A percentile compares a stretch with the other conserved stretches of the same genome.
These are phyloP conservation scores for Colletotrichum destructivum DNA, from an alignment of 2,329 filamentous ascomycete genomes.

Conservation along the genomic window DNA sequence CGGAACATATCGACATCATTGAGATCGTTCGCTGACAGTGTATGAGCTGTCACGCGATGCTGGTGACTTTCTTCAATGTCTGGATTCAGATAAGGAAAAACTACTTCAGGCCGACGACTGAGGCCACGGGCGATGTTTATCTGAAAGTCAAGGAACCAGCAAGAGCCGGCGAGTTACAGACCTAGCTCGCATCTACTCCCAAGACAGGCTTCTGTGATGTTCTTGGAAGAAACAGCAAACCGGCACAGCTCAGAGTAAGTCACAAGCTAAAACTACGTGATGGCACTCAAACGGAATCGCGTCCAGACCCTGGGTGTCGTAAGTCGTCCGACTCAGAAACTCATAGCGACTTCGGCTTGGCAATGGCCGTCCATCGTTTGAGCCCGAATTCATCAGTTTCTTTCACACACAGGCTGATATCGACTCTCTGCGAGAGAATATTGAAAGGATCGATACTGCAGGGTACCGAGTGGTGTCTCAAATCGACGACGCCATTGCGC, in stretches of 20 bases:
- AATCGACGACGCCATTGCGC: conserved; percentile 53
- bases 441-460: conserved; percentile 55
- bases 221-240: conserved; percentile 41
- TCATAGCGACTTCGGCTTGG: not conserved
- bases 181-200: conserved; percentile 57
- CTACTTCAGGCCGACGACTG: conserved; percentile 56
- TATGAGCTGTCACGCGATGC: conserved; percentile 48
- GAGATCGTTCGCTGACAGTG: conserved; percentile 55
- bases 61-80: conserved; percentile 54
- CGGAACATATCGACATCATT: conserved; percentile 47
- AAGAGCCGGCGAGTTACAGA: conserved; percentile 51
- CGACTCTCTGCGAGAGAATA: conserved; percentile 52
- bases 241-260: conserved; percentile 51
- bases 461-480: conserved; percentile 55
- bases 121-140: conserved; percentile 44
- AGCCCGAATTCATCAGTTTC: conserved; percentile 40
- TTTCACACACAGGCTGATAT: conserved; percentile 53
- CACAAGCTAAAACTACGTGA: conserved; percentile 52
- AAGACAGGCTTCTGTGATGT: conserved; percentile 48
- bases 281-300: conserved; percentile 30
- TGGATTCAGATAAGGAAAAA: conserved; percentile 59
- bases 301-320: not conserved
- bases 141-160: conserved; percentile 47
- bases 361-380: not conserved
- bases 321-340: not conserved